phyloP scores from a whole-genome alignment of 2,329 filamentous ascomycete genomes.

The Lithohypha guttulata region DNA sequence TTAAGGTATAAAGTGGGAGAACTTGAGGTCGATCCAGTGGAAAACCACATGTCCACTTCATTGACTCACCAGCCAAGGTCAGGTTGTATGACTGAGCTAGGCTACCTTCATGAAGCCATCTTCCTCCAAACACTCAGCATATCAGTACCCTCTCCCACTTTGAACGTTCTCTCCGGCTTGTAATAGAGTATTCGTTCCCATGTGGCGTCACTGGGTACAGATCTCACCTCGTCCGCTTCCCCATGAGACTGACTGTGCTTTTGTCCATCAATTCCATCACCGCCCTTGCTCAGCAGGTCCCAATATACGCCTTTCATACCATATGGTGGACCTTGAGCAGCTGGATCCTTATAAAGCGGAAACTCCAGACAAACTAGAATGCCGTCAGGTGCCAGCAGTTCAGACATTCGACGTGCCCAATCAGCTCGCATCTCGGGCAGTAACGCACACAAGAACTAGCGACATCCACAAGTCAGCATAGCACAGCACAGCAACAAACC shows the following conservation, averaged over 20 bases:
- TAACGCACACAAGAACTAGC: slow-evolving; percentile 52
- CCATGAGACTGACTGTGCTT: too few relatives aligned
- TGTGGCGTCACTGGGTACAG: slow-evolving; percentile 11
- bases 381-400: slow-evolving; percentile 41
- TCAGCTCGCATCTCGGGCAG: slow-evolving; percentile 41
- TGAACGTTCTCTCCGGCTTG: slow-evolving; percentile 26
- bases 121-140: slow-evolving; percentile 26
- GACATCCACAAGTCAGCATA: background rate
- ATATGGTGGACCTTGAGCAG: slow-evolving; percentile 31
- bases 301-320: slow-evolving; percentile 29
- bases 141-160: slow-evolving; percentile 27
- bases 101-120: too few relatives aligned
- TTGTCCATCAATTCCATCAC: slow-evolving; percentile 18
- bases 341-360: slow-evolving; percentile 30
- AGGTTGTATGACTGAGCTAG: too few relatives aligned
- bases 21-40: too few relatives aligned
- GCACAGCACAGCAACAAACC: too few relatives aligned
- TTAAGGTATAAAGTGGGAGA: too few relatives aligned
- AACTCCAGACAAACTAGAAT: slow-evolving; percentile 45
- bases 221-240: background rate
- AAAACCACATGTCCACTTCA: too few relatives aligned
- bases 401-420: slow-evolving; percentile 45
- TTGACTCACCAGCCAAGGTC: too few relatives aligned
- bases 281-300: slow-evolving; percentile 25
- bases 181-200: slow-evolving; percentile 23